Percentiles rank a stretch among this genome's conserved stretches.
Evolutionary conservation across 345 rosid species (phyloP).

Genomic region (Cardamine resedifolia): DNA sequence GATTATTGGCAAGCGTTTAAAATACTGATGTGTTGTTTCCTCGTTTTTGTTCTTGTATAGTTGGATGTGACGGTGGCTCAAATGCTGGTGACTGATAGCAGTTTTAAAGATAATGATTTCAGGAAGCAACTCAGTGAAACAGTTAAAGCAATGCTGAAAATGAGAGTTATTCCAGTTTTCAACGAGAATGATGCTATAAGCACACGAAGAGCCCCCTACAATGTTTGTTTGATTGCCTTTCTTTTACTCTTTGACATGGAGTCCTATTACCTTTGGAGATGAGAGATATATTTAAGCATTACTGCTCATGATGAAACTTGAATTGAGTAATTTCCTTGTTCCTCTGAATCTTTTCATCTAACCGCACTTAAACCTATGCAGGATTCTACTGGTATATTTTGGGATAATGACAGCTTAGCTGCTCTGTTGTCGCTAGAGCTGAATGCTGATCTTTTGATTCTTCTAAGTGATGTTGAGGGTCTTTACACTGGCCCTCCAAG

Average conservation of each 20-base stretch:
- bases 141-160: constrained; percentile 55
- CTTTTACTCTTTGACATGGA: constrained; percentile 2
- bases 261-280: background rate
- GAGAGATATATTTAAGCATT: background rate
- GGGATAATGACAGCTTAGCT: constrained; percentile 99
- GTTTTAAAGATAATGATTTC: constrained; percentile 74
- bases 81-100: constrained; percentile 92
- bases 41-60: constrained; percentile 43
- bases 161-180: constrained; percentile 84
- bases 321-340: background rate
- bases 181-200: constrained; percentile 98
- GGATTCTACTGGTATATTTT: constrained; percentile 99
- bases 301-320: background rate
- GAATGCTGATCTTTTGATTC: constrained; percentile 88
- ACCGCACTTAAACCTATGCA: constrained; percentile 38
- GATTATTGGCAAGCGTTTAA: background rate
- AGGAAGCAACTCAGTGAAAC: constrained; percentile 85
- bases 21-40: constrained; percentile 9
- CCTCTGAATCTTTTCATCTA: background rate
- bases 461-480: constrained; percentile 96
- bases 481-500: constrained; percentile 97
- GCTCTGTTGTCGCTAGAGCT: constrained; percentile 88
- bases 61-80: constrained; percentile 94
- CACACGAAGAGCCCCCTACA: constrained; percentile 95
- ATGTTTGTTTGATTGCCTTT: constrained; percentile 47